Conservation (phyloP, 1,139 yeast species). For the Taphrina flavorubra region DNA sequence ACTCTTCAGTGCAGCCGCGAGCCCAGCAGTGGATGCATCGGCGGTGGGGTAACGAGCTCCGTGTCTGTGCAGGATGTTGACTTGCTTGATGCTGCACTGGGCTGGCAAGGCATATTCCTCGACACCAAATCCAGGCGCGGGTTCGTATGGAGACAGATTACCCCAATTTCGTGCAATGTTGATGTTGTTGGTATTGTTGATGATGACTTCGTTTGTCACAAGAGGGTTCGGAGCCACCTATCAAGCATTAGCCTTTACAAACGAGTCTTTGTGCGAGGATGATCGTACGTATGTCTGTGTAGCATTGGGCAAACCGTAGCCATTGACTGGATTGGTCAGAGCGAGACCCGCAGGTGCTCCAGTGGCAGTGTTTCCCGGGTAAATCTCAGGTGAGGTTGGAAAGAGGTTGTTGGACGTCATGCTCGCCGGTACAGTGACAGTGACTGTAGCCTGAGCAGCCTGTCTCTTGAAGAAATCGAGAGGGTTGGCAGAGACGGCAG, state of each 20-base stretch:
- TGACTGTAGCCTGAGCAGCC: conserved; percentile 12
- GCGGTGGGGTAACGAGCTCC: conserved; percentile 30
- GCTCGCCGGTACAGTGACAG: conserved; percentile 16
- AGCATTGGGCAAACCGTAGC: conserved; percentile 20
- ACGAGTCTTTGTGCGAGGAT: background rate
- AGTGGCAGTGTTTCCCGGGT: conserved; percentile 22
- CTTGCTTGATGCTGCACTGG: conserved; percentile 14
- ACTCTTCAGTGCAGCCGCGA: conserved; percentile 3
- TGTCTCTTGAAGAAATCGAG: conserved; percentile 11
- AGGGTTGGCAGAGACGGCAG: conserved; percentile 15
- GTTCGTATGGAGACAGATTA: conserved; percentile 19
- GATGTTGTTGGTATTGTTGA: conserved; percentile 25
- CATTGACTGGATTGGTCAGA: conserved; percentile 22
- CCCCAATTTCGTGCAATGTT: conserved; percentile 19
- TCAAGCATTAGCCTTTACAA: background rate
- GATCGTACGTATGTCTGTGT: conserved; percentile 12
- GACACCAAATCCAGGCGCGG: conserved; percentile 19
- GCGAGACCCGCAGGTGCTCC: conserved; percentile 27
- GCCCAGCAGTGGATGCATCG: conserved; percentile 13
- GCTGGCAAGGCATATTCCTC: conserved; percentile 26
- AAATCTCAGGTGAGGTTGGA: conserved; percentile 19
- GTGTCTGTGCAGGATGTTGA: conserved; percentile 18
- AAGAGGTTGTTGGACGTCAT: conserved; percentile 18
- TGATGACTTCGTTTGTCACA: conserved; percentile 16
- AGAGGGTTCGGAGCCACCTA: conserved; percentile 17